A percentile compares a stretch with the other conserved stretches of the same genome.
Conservation (phyloP, 306 rosid genomes). For the Glycine tomentella region DNA sequence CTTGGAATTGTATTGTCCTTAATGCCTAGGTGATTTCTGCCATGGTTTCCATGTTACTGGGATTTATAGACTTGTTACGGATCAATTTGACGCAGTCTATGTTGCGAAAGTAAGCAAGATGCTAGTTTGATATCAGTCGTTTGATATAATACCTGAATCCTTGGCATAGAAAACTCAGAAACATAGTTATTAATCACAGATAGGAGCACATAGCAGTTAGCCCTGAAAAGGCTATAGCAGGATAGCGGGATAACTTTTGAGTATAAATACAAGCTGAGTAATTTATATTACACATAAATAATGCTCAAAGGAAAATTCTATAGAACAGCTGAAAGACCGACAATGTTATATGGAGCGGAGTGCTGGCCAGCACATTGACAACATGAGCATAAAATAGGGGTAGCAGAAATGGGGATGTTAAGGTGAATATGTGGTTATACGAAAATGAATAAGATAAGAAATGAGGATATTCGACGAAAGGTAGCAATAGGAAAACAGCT, state of each 20-base stretch:
- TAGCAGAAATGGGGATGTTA: too few relatives aligned
- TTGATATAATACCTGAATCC: neutral
- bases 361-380: too few relatives aligned
- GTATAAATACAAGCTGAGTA: neutral
- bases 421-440: too few relatives aligned
- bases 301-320: too few relatives aligned
- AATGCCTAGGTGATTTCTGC: neutral
- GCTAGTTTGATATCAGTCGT: neutral
- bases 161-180: neutral
- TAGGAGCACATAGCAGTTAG: neutral
- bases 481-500: too few relatives aligned
- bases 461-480: too few relatives aligned
- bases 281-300: neutral
- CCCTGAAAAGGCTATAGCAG: neutral
- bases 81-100: too few relatives aligned
- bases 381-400: too few relatives aligned
- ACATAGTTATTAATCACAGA: neutral
- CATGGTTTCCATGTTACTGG: neutral
- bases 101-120: too few relatives aligned
- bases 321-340: too few relatives aligned
- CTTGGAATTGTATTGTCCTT: constrained; percentile 28
- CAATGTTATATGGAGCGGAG: too few relatives aligned
- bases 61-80: neutral
- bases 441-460: too few relatives aligned
- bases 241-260: neutral